These are phyloP conservation scores for Solanum piurae DNA, from an alignment of 257 asterid genomes.

Conservation along the genomic window DNA sequence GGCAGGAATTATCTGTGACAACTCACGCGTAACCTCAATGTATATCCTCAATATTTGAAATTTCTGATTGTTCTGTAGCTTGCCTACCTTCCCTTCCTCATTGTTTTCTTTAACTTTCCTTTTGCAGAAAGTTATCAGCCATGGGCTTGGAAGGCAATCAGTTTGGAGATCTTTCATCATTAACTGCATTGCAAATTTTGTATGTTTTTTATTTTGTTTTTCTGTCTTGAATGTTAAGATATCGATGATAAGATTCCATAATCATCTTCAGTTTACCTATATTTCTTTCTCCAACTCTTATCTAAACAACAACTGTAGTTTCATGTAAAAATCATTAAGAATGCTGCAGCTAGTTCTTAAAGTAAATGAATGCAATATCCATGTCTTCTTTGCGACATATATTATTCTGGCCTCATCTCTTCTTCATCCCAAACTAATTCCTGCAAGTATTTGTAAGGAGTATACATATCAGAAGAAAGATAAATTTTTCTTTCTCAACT, in stretches of 20 bases:
- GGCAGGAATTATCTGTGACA: constrained; percentile 65
- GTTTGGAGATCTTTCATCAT: constrained; percentile 51
- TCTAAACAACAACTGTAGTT: background rate
- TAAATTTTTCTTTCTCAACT: background rate
- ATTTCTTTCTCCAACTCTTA: background rate
- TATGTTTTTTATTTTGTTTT: constrained; percentile 24
- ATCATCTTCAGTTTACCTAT: background rate
- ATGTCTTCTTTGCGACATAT: background rate
- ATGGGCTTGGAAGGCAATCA: constrained; percentile 41
- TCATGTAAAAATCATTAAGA: background rate
- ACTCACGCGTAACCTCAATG: constrained; percentile 57
- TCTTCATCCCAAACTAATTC: background rate
- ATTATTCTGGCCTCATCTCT: background rate
- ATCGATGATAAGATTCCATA: background rate
- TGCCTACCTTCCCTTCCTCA: background rate
- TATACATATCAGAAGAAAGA: background rate
- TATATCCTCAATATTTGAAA: constrained; percentile 15
- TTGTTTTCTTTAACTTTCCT: background rate
- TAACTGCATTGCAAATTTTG: constrained; percentile 47
- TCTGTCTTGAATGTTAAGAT: background rate
- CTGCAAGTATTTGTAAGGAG: background rate
- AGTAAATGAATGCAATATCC: background rate
- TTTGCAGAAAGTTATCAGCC: constrained; percentile 56
- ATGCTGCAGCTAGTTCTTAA: background rate
- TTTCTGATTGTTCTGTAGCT: background rate